Percentiles rank a stretch among this genome's conserved stretches.
Conservation (phyloP, 2,329 filamentous ascomycete species). For the Talaromyces sp. region DNA sequence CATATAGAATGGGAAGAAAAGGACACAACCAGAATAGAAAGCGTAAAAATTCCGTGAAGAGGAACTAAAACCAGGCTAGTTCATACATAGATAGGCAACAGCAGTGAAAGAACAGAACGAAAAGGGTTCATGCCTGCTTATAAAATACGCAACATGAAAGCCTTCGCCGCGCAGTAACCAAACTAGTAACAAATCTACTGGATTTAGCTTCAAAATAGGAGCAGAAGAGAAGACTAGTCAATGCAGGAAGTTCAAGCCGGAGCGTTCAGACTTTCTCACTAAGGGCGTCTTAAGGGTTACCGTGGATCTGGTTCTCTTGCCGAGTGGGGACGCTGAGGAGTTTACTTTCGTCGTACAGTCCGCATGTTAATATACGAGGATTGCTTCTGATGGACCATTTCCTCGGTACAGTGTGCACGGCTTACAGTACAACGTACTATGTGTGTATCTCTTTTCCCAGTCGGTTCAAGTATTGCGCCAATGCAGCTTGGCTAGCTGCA, state of each 20-base stretch:
- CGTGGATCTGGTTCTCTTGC: constrained; percentile 20
- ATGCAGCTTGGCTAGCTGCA: neutral
- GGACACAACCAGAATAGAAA: neutral
- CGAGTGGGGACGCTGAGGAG: constrained; percentile 5
- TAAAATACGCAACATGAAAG: neutral
- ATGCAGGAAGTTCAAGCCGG: constrained; percentile 5
- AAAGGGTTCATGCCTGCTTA: constrained; percentile 4
- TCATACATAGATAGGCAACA: neutral
- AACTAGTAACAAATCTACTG: neutral
- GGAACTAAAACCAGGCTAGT: neutral
- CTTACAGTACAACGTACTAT: neutral
- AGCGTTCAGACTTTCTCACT: neutral
- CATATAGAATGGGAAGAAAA: neutral
- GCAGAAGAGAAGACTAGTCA: neutral
- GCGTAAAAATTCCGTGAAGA: neutral
- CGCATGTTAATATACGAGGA: neutral
- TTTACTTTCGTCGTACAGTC: neutral
- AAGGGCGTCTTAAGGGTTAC: constrained; percentile 8
- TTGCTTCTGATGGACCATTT: neutral
- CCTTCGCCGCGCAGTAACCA: neutral
- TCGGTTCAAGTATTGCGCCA: too few species aligned
- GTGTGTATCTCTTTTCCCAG: neutral
- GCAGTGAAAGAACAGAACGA: neutral
- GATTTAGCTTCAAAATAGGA: neutral
- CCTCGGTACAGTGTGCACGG: neutral